Base-by-base conservation (phyloP, 2,329 filamentous ascomycete species). In the Epicoccum sorghinum region DNA sequence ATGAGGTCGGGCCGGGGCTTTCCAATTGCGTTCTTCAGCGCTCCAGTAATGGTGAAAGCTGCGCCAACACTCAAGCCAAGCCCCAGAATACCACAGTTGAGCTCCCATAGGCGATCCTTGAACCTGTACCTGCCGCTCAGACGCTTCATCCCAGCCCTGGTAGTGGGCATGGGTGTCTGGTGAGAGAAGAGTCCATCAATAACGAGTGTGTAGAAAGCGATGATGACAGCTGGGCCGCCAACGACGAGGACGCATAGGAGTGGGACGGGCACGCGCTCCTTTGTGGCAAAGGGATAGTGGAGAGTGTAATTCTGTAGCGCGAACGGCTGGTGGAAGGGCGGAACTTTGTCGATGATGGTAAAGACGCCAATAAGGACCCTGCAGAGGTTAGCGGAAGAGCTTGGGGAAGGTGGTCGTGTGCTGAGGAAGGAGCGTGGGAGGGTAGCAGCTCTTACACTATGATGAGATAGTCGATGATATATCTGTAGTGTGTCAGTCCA, bases 1-100 rank as follows among this genome's bases (percentile, higher is more conserved):
- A 86, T 83, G n/a, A 86, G 62, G 74, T 86, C 83, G 2, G 83
- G 83, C 39, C 83, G 72, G 4, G 83, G 83, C 65, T 85, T 86
- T 33, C 83, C 83, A 57, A 82, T 82, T 3, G 82, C 80, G 63
- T 82, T 85, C 69, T 86, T 86, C 63, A 86, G 64, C 4, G 78
- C 79, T 33, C 81, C 73, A 56, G 83, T 86, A 43, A 86, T 82
- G 22, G 83, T 78, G 65, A 85, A 86, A 0, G 82, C 79, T n/a
- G 80, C 71, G 12, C 76, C 80, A 51, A 83, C 80, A 29, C 81
- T 79, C 36, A 86, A 68, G 13, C 82, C 65, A 52, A 86, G 69
- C n/a, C 83, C 83, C 24, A 86, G 66, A 9, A 85, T 78, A 2
- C 83, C 83, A 61, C 83, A 85, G 62, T 86, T 86, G 63, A 86